Conservation (phyloP, 1,139 yeast species). For the Pichia sp. region DNA sequence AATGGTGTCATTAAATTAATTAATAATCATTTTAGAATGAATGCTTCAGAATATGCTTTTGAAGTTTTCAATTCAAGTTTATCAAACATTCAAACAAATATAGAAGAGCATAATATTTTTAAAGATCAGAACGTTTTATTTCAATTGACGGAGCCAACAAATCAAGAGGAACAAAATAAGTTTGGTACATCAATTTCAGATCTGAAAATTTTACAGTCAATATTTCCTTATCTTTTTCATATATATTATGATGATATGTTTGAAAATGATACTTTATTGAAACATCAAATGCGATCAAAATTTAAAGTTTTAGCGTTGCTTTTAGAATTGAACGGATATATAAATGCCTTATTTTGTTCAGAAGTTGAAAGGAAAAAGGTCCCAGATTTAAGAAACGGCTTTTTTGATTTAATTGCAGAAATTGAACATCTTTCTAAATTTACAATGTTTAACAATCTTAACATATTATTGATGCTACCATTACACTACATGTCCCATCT, state of each 20-base stretch:
- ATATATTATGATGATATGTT: background rate
- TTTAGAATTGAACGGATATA: constrained; percentile 9
- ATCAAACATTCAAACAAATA: background rate
- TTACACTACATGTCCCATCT: constrained; percentile 7
- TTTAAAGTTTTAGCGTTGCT: constrained; percentile 4
- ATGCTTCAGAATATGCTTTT: background rate
- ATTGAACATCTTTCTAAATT: constrained; percentile 8
- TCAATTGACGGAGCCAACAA: constrained; percentile 1
- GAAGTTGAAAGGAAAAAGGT: constrained; percentile 3
- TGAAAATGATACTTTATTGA: background rate
- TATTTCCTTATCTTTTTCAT: constrained; percentile 2
- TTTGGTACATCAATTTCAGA: constrained; percentile 1
- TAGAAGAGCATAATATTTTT: constrained; percentile 1
- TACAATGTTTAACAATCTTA: constrained; percentile 3
- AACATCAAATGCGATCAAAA: background rate
- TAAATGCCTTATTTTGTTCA: constrained; percentile 7
- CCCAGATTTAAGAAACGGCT: background rate
- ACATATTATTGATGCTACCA: constrained; percentile 5
- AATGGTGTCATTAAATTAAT: background rate
- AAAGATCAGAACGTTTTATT: constrained; percentile 1
- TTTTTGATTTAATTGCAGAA: constrained; percentile 4
- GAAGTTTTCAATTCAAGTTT: constrained; percentile 1
- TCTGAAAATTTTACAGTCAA: constrained; percentile 5
- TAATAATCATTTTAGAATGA: constrained; percentile 2
- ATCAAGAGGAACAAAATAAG: background rate